Base-by-base conservation (phyloP, 2,329 filamentous ascomycete species). In the Exophiala mesophila region DNA sequence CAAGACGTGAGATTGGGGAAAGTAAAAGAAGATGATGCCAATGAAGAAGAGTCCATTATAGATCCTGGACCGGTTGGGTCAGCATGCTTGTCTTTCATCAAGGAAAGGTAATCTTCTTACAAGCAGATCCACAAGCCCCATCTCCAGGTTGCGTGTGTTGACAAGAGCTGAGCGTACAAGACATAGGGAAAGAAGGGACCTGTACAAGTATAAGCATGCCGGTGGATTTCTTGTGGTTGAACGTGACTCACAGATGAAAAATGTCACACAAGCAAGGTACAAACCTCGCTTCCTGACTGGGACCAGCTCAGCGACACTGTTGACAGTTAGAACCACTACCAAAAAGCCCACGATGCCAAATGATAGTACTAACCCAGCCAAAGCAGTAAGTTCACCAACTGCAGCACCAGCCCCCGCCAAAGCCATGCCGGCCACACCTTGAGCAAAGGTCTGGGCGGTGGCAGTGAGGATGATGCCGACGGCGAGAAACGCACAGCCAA, bases 121-220 rank as follows among this genome's bases (percentile, higher is more conserved):
- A 50, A 18, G 23, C 45, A 48, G 24, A 51, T 48, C 48, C 48
- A 51, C 15, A 51, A 28, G 23, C 45, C 39, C 36, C 39, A 51
- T 30, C 48, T 26, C 48, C 49, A 52, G 13, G 41, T 49, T 21
- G 48, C 17, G 30, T 49, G 24, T 16, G 41, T 33, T 4, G 37
- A 41, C 10, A 51, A 36, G 3, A 51, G 32, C 19, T 51, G 41
- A 6, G 45, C 26, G 36, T 48, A 51, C 10, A 51, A 23, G 4
- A 51, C 41, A 19, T 51, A 51, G 12, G 48, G 48, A 13, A 37
- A 41, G 36, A 52, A 52, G 5, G 49, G 48, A 20, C 47, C 48
- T 45, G 24, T 15, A 35, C 3, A 39, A n/a, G n/a, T n/a, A n/a
- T n/a, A n/a, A n/a, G n/a, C n/a, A n/a, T 17, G 19, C 5, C 17